Base-by-base conservation (phyloP, 176 grass and related monocot genomes). In the Aechmea fasciata region DNA sequence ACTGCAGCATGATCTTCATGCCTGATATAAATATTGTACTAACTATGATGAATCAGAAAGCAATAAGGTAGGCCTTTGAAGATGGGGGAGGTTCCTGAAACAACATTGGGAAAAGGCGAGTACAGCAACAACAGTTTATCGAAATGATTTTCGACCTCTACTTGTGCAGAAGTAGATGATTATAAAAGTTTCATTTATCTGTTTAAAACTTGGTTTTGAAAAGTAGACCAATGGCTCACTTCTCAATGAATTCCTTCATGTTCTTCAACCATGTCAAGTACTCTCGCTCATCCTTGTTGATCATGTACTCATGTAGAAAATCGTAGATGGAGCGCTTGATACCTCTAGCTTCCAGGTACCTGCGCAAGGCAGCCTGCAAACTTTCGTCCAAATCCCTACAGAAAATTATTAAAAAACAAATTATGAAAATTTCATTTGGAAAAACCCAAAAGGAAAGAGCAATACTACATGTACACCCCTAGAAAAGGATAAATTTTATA, bases 231-330 rank as follows among this genome's bases (percentile, higher is more conserved):
- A 10, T 19, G 9, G 71, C 10, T 92, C 74, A 84, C 9, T 86
- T 85, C 7, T 59, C 76, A 4, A 93, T 75, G 55, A 93, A 99
- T 75, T 87, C 78, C 71, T 87, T 87, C 77, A 93, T 90, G 82
- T 84, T 93, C 75, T 93, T 99, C 70, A 93, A 80, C 94, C 87
- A 93, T 68, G 87, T 69, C 12, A 99, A 24, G 49, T 93, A 90
- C 72, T 93, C 89, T 15, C 77, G 83, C 77, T 93, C 94, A 85
- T 93, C 86, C 87, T 99, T 99, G 50, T 61, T 81, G 66, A 87
- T 79, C 89, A 92, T 93, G 82, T 90, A 97, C 13, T 92, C 84
- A 1, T 75, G 50, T 59, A 97, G 78, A 74, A 83, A 87, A 33
- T 87, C 90, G 61, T 81, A 83, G 48, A 93, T 57, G 0, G 84